These are phyloP conservation scores for Penicillium canariense DNA, from an alignment of 495 filamentous ascomycete genomes.

Conservation along the genomic window DNA sequence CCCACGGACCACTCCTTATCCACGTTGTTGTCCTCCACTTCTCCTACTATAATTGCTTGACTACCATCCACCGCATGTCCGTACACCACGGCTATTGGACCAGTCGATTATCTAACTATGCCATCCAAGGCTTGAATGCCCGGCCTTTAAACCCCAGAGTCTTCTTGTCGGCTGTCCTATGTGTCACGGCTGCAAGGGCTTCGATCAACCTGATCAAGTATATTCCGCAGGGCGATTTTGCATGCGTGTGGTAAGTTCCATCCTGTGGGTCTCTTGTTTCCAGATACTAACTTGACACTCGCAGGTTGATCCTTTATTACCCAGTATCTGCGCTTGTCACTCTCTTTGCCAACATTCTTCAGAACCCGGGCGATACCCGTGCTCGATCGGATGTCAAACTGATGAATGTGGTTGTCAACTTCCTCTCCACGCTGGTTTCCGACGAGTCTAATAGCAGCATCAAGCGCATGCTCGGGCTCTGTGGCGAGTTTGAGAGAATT, in stretches of 20 bases:
- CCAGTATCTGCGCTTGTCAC: slow-evolving; percentile 95
- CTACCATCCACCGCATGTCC: slow-evolving; percentile 97
- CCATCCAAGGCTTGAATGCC: slow-evolving; percentile 88
- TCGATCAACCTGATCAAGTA: slow-evolving; percentile 94
- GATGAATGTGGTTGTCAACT: slow-evolving; percentile 90
- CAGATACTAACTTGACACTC: neutral
- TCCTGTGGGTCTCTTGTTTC: neutral
- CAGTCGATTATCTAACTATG: slow-evolving; percentile 89
- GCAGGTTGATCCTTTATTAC: slow-evolving; percentile 93
- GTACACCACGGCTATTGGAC: slow-evolving; percentile 99
- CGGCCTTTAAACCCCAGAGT: slow-evolving; percentile 88
- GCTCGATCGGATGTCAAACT: slow-evolving; percentile 84
- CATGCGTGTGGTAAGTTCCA: slow-evolving; percentile 81
- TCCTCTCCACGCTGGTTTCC: slow-evolving; percentile 73
- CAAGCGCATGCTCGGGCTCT: slow-evolving; percentile 88
- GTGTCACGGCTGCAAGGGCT: slow-evolving; percentile 86
- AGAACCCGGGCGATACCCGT: slow-evolving; percentile 88
- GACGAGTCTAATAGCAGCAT: slow-evolving; percentile 81
- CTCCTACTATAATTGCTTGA: slow-evolving; percentile 95
- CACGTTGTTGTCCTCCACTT: slow-evolving; percentile 94
- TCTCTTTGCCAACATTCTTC: slow-evolving; percentile 93
- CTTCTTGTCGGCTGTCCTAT: slow-evolving; percentile 89
- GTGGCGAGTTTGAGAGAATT: slow-evolving; percentile 93
- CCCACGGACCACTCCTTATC: slow-evolving; percentile 83
- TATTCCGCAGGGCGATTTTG: slow-evolving; percentile 90